phyloP scores from a whole-genome alignment of 306 rosid genomes.

The Sphenostylis stenocarpa region DNA sequence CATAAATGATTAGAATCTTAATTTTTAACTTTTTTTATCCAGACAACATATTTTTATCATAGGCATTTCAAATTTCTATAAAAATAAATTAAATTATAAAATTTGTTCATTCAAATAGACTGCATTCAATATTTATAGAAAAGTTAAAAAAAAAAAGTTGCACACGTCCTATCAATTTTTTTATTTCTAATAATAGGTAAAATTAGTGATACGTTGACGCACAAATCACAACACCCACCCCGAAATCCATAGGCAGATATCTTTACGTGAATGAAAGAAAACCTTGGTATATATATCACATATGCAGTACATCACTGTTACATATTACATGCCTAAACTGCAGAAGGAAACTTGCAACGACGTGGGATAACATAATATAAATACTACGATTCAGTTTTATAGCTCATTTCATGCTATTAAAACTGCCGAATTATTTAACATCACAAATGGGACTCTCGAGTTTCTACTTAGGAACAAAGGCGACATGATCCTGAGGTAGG shows the following conservation, averaged over 20 bases:
- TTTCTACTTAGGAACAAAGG: conserved; percentile 61
- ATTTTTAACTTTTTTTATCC: too few relatives aligned
- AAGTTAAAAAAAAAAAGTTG: too few relatives aligned
- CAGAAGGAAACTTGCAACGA: not conserved
- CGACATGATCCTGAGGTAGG: conserved; percentile 80
- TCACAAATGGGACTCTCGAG: not conserved
- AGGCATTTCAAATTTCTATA: too few relatives aligned
- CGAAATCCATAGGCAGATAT: not conserved
- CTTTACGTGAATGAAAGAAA: not conserved
- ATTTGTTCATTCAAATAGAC: too few relatives aligned
- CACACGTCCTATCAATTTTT: too few relatives aligned
- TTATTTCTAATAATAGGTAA: too few relatives aligned
- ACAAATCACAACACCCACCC: not conserved
- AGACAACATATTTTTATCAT: too few relatives aligned
- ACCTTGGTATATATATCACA: not conserved
- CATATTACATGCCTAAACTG: not conserved
- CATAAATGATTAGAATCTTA: too few relatives aligned
- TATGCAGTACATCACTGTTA: not conserved
- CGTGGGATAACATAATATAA: not conserved
- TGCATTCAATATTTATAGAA: too few relatives aligned
- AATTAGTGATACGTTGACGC: not conserved
- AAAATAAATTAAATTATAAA: too few relatives aligned
- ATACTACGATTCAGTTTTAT: not conserved
- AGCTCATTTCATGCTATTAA: not conserved
- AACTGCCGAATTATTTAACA: conserved; percentile 20